Evolutionary conservation across 495 filamentous ascomycete genomes (phyloP).

Genomic region (Venustampulla echinocandica): DNA sequence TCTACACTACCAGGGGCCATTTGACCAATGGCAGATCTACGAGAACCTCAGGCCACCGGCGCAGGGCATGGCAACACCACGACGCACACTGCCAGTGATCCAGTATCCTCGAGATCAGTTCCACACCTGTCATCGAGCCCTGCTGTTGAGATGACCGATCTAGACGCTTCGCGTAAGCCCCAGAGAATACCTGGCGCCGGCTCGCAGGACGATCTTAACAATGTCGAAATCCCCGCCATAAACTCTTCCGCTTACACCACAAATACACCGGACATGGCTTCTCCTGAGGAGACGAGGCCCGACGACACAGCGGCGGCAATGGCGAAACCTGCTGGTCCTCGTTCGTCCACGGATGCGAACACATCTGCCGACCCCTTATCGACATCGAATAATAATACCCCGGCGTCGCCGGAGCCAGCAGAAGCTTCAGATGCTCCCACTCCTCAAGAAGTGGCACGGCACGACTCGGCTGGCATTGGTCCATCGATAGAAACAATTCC

Average conservation of each 20-base stretch:
- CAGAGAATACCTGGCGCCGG: neutral
- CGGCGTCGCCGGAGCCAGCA: neutral
- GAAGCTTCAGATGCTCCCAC: slow-evolving; percentile 3
- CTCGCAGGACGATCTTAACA: neutral
- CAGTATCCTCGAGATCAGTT: too few species aligned
- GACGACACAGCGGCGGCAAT: neutral
- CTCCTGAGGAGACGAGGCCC: neutral
- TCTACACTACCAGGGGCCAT: neutral
- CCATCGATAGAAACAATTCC: slow-evolving; percentile 11
- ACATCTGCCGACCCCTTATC: neutral
- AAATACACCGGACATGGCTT: neutral
- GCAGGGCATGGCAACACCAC: neutral
- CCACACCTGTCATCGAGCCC: too few species aligned
- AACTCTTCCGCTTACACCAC: neutral
- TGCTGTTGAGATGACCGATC: neutral
- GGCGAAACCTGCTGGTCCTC: neutral
- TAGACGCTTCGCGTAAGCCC: neutral
- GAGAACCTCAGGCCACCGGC: too few species aligned
- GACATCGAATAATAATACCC: neutral
- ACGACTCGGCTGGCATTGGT: slow-evolving; percentile 16
- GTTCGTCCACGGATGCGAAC: neutral
- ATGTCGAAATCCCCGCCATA: neutral
- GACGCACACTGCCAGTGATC: neutral
- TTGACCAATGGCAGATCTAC: neutral
- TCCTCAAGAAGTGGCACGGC: slow-evolving; percentile 6